Conservation (phyloP, 305 asterid genomes). For the Solanum hybrid region DNA sequence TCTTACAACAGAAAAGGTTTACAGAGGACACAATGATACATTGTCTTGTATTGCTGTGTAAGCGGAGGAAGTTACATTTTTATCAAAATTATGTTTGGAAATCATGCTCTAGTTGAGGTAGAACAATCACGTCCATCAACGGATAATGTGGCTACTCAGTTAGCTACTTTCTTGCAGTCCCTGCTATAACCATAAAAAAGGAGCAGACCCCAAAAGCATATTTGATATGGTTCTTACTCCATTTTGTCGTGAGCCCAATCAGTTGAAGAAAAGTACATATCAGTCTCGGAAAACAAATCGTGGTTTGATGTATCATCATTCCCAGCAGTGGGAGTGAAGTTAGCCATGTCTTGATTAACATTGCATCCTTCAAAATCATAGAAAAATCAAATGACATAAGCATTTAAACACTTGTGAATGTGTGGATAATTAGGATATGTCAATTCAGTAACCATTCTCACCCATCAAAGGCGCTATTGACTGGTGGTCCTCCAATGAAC, state of each 20-base stretch:
- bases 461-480: conserved; percentile 22
- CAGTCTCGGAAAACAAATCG: conserved; percentile 30
- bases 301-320: conserved; percentile 17
- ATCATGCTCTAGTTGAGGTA: background rate
- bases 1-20: background rate
- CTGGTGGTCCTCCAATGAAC: conserved; percentile 39
- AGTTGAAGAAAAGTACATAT: conserved; percentile 36
- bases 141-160: conserved; percentile 15
- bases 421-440: background rate
- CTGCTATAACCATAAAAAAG: conserved; percentile 25
- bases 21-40: background rate
- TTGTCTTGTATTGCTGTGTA: background rate
- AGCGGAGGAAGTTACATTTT: background rate
- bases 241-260: conserved; percentile 18
- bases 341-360: conserved; percentile 25
- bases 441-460: conserved; percentile 9
- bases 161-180: conserved; percentile 21
- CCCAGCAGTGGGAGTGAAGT: conserved; percentile 14
- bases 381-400: background rate
- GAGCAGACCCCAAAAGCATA: conserved; percentile 26
- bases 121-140: conserved; percentile 17
- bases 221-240: conserved; percentile 17
- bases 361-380: conserved; percentile 29
- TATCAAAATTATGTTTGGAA: background rate
- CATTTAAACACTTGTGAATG: background rate